Evolutionary conservation across 164 flowering plant species (phyloP).

Genomic region (Dillenia suffruticosa): DNA sequence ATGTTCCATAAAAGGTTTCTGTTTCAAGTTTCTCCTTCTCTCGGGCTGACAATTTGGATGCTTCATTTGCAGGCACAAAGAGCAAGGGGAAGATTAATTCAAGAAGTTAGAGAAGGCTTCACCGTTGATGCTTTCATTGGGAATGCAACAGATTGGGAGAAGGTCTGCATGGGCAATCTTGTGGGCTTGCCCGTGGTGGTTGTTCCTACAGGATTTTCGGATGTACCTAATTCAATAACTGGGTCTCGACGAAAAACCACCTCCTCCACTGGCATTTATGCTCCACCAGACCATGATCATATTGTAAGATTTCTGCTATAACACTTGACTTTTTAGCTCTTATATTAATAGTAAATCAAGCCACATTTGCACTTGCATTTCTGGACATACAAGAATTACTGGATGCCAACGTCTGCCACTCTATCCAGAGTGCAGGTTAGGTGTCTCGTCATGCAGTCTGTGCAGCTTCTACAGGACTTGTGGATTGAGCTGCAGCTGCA

Average conservation of each 20-base stretch:
- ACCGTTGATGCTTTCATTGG: conserved; percentile 87
- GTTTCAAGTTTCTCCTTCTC: too few species aligned
- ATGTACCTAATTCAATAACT: conserved; percentile 41
- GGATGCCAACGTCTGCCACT: too few species aligned
- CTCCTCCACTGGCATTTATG: conserved; percentile 76
- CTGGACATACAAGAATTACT: too few species aligned
- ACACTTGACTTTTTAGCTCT: too few species aligned
- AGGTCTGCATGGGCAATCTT: conserved; percentile 85
- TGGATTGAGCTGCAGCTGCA: too few species aligned
- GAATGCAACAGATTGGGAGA: conserved; percentile 91
- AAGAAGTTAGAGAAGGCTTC: conserved; percentile 61
- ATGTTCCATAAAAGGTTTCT: too few species aligned
- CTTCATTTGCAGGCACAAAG: conserved; percentile 70
- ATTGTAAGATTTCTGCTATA: conserved; percentile 43
- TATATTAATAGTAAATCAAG: background rate
- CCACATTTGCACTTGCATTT: background rate
- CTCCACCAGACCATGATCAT: conserved; percentile 79
- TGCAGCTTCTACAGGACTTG: too few species aligned
- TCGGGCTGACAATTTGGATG: background rate
- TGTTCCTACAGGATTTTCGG: conserved; percentile 69
- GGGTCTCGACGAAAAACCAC: conserved; percentile 55
- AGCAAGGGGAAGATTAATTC: conserved; percentile 72
- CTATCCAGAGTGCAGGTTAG: too few species aligned
- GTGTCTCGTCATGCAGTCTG: too few species aligned
- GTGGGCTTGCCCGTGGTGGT: conserved; percentile 83